A percentile compares a stretch with the other conserved stretches of the same genome.
Evolutionary conservation across 495 filamentous ascomycete genomes (phyloP).

Genomic region (Aspergillus panamensis): DNA sequence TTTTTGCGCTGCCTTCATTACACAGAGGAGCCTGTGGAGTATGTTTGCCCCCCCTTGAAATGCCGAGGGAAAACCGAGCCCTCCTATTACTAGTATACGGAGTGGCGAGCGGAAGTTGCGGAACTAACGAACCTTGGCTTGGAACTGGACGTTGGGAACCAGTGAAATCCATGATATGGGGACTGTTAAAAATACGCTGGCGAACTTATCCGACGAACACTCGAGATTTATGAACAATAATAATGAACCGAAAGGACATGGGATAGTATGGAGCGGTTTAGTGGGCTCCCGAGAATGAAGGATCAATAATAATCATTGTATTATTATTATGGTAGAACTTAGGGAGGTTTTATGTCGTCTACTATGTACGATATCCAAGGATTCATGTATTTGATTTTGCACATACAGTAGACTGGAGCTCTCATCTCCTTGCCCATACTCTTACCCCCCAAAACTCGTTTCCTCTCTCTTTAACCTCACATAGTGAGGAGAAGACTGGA

Average conservation of each 20-base stretch:
- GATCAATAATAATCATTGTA: no score
- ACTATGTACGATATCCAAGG: neutral
- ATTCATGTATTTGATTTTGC: neutral
- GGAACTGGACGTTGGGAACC: slow-evolving; percentile 1
- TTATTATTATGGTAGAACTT: neutral
- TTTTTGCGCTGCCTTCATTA: no score
- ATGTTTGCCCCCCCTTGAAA: no score
- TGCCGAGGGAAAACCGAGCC: no score
- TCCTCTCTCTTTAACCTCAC: neutral
- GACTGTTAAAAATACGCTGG: neutral
- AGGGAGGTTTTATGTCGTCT: neutral
- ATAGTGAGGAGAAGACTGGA: neutral
- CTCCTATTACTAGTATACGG: no score
- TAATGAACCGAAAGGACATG: neutral
- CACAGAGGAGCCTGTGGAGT: no score
- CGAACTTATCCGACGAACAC: slow-evolving; percentile 1
- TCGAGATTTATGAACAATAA: slow-evolving; percentile 2
- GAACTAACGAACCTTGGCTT: slow-evolving; percentile 13
- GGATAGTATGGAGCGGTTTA: neutral
- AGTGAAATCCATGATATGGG: slow-evolving; percentile 4
- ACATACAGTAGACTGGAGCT: neutral
- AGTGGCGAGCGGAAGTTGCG: neutral
- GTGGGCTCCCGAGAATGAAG: neutral
- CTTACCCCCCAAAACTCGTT: no score
- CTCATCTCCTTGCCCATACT: neutral